Evolutionary conservation across 1,139 yeast genomes (phyloP).

Genomic region (Saccharomyces pastorianus): DNA sequence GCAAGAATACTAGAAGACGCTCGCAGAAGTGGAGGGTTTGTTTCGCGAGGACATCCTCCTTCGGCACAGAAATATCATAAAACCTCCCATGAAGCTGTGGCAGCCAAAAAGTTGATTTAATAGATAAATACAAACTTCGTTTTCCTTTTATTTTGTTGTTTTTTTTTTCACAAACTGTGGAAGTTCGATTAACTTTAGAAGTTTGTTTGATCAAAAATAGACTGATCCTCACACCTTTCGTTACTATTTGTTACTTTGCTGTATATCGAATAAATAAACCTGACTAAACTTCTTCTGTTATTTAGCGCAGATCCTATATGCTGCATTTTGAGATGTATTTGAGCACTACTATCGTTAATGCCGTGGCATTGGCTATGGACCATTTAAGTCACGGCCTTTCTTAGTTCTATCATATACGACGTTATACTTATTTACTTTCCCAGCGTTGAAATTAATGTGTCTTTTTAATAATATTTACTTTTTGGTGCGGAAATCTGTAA

Average conservation of each 20-base stretch:
- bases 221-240: not conserved
- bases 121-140: not conserved
- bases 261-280: not conserved
- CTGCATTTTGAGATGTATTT: not conserved
- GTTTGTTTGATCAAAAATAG: not conserved
- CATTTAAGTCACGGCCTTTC: not conserved
- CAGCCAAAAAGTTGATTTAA: not conserved
- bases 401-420: not conserved
- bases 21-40: not conserved
- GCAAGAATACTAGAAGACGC: slow-evolving; percentile 52
- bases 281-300: not conserved
- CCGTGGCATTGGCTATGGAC: not conserved
- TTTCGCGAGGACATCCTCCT: not conserved
- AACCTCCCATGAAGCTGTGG: not conserved
- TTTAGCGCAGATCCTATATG: not conserved
- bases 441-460: too few species aligned
- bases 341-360: not conserved
- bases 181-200: not conserved
- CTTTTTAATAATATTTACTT: not conserved
- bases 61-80: not conserved
- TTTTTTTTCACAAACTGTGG: not conserved
- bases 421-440: not conserved
- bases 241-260: not conserved
- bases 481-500: not conserved
- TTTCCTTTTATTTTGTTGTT: not conserved